Conservation (phyloP, 2,329 filamentous ascomycete genomes). For the Akanthomyces dipterigenus region DNA sequence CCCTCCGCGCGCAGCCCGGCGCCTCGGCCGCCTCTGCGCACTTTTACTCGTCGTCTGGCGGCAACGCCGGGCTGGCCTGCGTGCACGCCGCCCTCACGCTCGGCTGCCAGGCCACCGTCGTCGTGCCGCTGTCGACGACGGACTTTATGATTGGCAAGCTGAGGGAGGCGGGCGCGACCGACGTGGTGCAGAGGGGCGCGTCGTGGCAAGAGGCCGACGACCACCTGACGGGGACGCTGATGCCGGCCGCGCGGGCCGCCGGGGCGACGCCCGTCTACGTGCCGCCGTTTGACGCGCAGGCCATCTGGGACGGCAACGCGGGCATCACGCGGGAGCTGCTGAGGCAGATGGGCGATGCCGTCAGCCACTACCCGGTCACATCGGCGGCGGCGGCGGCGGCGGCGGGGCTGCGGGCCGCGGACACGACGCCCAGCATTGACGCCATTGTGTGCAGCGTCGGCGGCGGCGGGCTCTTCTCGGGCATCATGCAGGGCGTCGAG, state of each 20-base stretch:
- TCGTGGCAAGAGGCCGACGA: slow-evolving; percentile 64
- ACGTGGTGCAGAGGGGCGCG: slow-evolving; percentile 59
- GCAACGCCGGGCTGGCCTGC: slow-evolving; percentile 74
- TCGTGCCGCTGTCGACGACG: slow-evolving; percentile 60
- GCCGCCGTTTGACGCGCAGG: slow-evolving; percentile 59
- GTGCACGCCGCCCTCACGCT: slow-evolving; percentile 63
- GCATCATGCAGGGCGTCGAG: slow-evolving; percentile 58
- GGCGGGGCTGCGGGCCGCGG: slow-evolving; percentile 54
- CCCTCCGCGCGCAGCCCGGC: slow-evolving; percentile 13
- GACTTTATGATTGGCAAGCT: slow-evolving; percentile 63
- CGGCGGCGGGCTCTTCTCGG: slow-evolving; percentile 74
- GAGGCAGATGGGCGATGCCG: slow-evolving; percentile 25
- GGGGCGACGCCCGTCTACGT: slow-evolving; percentile 47
- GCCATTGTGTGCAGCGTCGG: slow-evolving; percentile 70
- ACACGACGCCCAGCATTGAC: slow-evolving; percentile 37
- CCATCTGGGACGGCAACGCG: slow-evolving; percentile 59
- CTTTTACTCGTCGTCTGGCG: slow-evolving; percentile 69
- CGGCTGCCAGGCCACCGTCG: slow-evolving; percentile 59
- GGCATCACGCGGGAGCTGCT: slow-evolving; percentile 45
- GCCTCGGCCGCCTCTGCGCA: slow-evolving; percentile 30
- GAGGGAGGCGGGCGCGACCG: slow-evolving; percentile 49
- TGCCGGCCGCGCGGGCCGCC: slow-evolving; percentile 19
- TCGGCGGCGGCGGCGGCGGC: slow-evolving; percentile 60
- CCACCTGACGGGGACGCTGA: slow-evolving; percentile 53
- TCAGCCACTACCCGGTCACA: slow-evolving; percentile 31